phyloP scores from a whole-genome alignment of 192 early-diverging fungal species.

The Coemansia sp. region DNA sequence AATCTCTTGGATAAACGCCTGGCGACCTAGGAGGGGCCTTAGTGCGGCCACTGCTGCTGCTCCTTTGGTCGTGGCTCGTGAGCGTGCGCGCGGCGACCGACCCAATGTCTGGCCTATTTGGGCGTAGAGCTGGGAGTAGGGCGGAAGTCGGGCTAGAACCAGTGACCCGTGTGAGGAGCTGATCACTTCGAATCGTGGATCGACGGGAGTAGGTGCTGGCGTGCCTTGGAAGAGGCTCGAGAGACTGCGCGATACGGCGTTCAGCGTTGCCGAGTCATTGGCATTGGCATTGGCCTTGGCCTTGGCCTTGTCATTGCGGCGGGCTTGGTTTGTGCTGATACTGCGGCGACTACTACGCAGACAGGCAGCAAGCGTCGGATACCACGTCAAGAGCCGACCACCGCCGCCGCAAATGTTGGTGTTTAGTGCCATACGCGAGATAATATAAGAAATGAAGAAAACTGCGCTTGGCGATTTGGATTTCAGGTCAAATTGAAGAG shows the following conservation, averaged over 20 bases:
- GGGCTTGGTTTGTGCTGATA: conserved; percentile 4
- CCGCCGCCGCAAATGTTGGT: no score
- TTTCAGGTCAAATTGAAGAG: no score
- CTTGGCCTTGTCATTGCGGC: neutral
- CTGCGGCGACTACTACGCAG: neutral
- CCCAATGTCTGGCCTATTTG: conserved; percentile 34
- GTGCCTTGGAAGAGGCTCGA: conserved; percentile 19
- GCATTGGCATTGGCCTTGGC: neutral
- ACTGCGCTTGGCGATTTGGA: no score
- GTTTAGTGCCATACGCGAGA: no score
- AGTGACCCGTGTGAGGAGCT: conserved; percentile 22
- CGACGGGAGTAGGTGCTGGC: conserved; percentile 20
- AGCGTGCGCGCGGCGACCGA: conserved; percentile 11
- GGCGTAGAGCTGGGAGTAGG: conserved; percentile 35
- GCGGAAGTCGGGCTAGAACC: conserved; percentile 29
- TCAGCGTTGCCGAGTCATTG: neutral
- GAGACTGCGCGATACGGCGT: conserved; percentile 4
- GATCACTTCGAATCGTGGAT: conserved; percentile 35
- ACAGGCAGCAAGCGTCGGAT: neutral
- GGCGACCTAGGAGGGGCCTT: conserved; percentile 34
- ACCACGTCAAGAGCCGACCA: neutral
- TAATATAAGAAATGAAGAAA: no score
- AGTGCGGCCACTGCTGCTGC: conserved; percentile 21
- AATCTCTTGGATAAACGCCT: conserved; percentile 37
- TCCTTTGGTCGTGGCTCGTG: conserved; percentile 15